phyloP scores from a whole-genome alignment of 768 basidiomycete genomes.

The Lactifluus subvellereus region DNA sequence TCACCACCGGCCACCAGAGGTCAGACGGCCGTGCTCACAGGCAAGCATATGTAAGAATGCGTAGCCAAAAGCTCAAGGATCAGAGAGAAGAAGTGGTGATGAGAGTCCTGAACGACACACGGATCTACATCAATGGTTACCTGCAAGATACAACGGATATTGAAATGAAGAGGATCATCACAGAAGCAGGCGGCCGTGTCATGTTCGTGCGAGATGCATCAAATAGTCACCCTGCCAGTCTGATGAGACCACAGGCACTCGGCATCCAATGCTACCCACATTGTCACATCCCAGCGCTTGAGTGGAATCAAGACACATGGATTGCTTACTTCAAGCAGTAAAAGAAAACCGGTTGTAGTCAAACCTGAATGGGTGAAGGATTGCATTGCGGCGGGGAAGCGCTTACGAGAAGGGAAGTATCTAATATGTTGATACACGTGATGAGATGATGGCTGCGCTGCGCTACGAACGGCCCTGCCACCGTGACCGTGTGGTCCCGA shows the following conservation, averaged over 20 bases:
- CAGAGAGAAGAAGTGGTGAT: conserved; percentile 25
- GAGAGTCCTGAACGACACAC: conserved; percentile 38
- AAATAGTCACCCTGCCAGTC: not conserved
- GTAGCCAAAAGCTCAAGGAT: conserved; percentile 28
- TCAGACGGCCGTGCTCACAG: conserved; percentile 27
- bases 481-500: no score
- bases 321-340: conserved; percentile 47
- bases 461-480: not conserved
- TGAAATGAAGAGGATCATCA: conserved; percentile 66
- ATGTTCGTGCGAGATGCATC: conserved; percentile 38
- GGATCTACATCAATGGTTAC: conserved; percentile 68
- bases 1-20: conserved; percentile 42
- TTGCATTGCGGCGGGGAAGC: conserved; percentile 54
- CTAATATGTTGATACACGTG: conserved; percentile 15
- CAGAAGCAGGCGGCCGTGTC: conserved; percentile 59
- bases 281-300: conserved; percentile 66
- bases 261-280: conserved; percentile 66
- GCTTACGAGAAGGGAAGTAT: conserved; percentile 57
- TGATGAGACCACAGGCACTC: conserved; percentile 37
- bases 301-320: conserved; percentile 69
- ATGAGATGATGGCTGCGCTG: not conserved
- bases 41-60: conserved; percentile 24
- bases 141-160: conserved; percentile 68
- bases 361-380: conserved; percentile 72
- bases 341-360: conserved; percentile 53